Percentiles rank a stretch among this genome's conserved stretches.
These are phyloP conservation scores for Rachicladosporium sp. DNA, from an alignment of 2,329 filamentous ascomycete species.

Conservation along the genomic window DNA sequence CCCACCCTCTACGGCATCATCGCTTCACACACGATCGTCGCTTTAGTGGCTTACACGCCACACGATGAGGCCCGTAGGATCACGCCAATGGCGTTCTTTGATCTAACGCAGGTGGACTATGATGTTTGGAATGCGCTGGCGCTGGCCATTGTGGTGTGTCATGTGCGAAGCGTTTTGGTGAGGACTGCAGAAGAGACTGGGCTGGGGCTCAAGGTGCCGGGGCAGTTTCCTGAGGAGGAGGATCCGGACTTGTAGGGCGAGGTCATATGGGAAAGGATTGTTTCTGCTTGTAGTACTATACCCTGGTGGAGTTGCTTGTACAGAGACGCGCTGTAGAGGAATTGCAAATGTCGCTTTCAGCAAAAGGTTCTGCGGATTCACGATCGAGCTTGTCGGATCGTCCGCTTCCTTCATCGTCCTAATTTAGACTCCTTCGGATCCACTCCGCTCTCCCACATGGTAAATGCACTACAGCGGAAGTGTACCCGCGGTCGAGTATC, in stretches of 20 bases:
- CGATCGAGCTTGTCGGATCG: no score
- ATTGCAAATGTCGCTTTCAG: no score
- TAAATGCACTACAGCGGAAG: no score
- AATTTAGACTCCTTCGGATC: no score
- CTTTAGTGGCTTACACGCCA: slow-evolving; percentile 39
- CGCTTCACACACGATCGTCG: slow-evolving; percentile 40
- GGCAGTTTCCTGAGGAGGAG: slow-evolving; percentile 2
- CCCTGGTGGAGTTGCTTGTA: no score
- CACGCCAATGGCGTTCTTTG: slow-evolving; percentile 36
- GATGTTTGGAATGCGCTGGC: slow-evolving; percentile 51
- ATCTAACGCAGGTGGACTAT: slow-evolving; percentile 39
- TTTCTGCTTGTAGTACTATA: no score
- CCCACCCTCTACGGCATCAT: slow-evolving; percentile 45
- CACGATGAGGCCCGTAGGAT: slow-evolving; percentile 20
- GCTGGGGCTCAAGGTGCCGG: slow-evolving; percentile 9
- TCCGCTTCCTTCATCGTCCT: no score
- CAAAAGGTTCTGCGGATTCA: no score
- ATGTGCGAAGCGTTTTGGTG: slow-evolving; percentile 39
- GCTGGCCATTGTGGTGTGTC: slow-evolving; percentile 42
- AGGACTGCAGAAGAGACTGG: slow-evolving; percentile 28
- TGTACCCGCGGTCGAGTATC: no score
- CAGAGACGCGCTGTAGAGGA: no score
- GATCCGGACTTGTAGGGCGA: slow-evolving; percentile 14
- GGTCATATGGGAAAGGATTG: no score
- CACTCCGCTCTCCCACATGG: no score